Evolutionary conservation across 2,329 filamentous ascomycete species (phyloP).

Genomic region (Kalmusia sp.): DNA sequence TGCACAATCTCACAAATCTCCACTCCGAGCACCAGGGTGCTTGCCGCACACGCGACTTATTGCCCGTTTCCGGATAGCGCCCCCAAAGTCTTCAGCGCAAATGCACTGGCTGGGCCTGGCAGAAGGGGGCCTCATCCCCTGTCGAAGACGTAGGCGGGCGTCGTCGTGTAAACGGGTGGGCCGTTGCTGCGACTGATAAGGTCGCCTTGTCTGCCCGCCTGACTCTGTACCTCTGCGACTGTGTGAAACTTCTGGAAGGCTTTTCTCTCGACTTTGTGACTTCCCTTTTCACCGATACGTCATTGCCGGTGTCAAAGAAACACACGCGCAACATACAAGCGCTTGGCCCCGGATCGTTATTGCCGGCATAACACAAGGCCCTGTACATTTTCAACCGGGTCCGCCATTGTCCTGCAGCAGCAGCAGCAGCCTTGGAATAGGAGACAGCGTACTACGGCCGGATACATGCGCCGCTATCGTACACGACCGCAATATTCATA

Average conservation of each 20-base stretch:
- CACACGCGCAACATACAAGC: neutral
- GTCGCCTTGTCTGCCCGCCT: neutral
- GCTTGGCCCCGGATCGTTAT: too few relatives aligned
- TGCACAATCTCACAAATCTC: slow-evolving; percentile 1
- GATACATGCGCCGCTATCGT: slow-evolving; percentile 4
- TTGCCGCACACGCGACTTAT: slow-evolving; percentile 7
- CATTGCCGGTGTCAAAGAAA: neutral
- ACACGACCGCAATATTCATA: slow-evolving; percentile 5
- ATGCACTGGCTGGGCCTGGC: too few relatives aligned
- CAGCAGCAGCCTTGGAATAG: neutral
- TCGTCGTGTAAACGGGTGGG: neutral
- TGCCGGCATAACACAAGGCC: too few relatives aligned
- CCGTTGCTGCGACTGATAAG: neutral
- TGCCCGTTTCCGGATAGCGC: neutral
- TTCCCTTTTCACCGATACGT: neutral
- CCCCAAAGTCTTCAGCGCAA: neutral
- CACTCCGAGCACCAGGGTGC: slow-evolving; percentile 8
- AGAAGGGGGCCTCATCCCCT: slow-evolving; percentile 2
- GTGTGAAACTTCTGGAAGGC: neutral
- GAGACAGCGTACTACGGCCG: neutral
- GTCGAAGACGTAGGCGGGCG: neutral
- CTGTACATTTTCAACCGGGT: too few relatives aligned
- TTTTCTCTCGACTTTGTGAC: too few relatives aligned
- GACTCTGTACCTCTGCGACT: neutral
- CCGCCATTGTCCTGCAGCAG: too few relatives aligned